Evolutionary conservation across 805 yeast species (phyloP).

Genomic region (Dipodascus albidus): DNA sequence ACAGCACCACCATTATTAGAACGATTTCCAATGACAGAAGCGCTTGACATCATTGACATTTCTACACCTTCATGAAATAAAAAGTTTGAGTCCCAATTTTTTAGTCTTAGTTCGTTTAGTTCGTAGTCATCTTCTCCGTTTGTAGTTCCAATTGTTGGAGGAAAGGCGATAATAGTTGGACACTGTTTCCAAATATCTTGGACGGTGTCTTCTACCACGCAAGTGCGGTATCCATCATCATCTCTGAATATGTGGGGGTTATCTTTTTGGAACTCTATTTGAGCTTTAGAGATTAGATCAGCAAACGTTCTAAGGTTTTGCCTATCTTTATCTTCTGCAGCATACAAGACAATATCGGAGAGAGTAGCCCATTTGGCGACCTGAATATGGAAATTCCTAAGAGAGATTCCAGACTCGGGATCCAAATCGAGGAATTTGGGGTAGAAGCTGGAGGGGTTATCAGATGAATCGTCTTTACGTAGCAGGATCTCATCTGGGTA

Average conservation of each 20-base stretch:
- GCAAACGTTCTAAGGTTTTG: slow-evolving; percentile 11
- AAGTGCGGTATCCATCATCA: slow-evolving; percentile 15
- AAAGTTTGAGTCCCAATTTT: slow-evolving; percentile 36
- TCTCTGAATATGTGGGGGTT: slow-evolving; percentile 12
- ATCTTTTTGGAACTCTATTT: slow-evolving; percentile 11
- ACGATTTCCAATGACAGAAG: slow-evolving; percentile 37
- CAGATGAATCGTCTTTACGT: slow-evolving; percentile 10
- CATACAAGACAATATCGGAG: slow-evolving; percentile 69
- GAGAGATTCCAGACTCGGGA: slow-evolving; percentile 60
- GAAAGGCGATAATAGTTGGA: slow-evolving; percentile 10
- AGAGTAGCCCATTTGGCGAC: slow-evolving; percentile 66
- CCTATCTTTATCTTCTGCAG: slow-evolving; percentile 32
- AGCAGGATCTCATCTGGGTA: slow-evolving; percentile 14
- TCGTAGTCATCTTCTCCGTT: slow-evolving; percentile 5
- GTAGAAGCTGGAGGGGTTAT: slow-evolving; percentile 18
- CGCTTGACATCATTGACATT: slow-evolving; percentile 72
- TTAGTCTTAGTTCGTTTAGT: slow-evolving; percentile 16
- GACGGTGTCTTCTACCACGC: slow-evolving; percentile 6
- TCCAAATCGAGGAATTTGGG: slow-evolving; percentile 51
- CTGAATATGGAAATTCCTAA: slow-evolving; percentile 80
- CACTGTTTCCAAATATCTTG: neutral
- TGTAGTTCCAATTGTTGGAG: slow-evolving; percentile 11
- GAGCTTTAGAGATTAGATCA: slow-evolving; percentile 12
- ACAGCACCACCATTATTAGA: slow-evolving; percentile 26
- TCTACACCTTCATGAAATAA: slow-evolving; percentile 70